A percentile compares a stretch with the other conserved stretches of the same genome.
Evolutionary conservation across 805 yeast genomes (phyloP).

Genomic region (Wickerhamiella qilinensis): DNA sequence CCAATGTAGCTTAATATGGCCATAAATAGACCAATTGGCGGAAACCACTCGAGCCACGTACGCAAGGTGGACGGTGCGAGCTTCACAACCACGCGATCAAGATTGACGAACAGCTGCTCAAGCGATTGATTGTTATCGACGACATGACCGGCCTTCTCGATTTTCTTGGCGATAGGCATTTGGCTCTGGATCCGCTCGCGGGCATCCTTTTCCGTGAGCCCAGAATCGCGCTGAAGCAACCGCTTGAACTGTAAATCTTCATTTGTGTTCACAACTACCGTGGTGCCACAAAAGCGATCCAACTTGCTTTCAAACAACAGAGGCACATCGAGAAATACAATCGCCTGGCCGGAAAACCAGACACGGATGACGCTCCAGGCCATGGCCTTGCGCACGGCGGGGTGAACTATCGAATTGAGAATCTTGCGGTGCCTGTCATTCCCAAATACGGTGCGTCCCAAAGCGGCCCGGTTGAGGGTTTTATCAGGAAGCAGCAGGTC

Average conservation of each 20-base stretch:
- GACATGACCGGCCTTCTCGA: constrained; percentile 44
- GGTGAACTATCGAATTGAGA: constrained; percentile 71
- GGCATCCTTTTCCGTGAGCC: constrained; percentile 50
- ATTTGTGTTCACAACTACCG: constrained; percentile 52
- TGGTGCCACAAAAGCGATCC: constrained; percentile 52
- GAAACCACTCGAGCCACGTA: constrained; percentile 21
- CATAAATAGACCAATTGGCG: constrained; percentile 19
- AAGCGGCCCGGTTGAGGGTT: constrained; percentile 47
- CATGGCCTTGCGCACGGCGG: constrained; percentile 63
- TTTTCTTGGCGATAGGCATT: constrained; percentile 46
- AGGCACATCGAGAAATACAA: constrained; percentile 81
- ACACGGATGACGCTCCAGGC: constrained; percentile 35
- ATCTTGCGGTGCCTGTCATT: constrained; percentile 38
- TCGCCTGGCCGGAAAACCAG: constrained; percentile 38
- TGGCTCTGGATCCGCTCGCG: constrained; percentile 59
- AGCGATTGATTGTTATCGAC: constrained; percentile 43
- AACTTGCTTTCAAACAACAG: constrained; percentile 68
- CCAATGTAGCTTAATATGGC: constrained; percentile 1
- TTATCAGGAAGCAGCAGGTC: constrained; percentile 30
- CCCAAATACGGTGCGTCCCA: constrained; percentile 69
- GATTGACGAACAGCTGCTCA: constrained; percentile 27
- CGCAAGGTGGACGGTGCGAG: constrained; percentile 24
- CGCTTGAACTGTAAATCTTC: constrained; percentile 44
- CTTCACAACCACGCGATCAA: constrained; percentile 26
- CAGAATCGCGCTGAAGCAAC: constrained; percentile 49